phyloP scores from a whole-genome alignment of 495 filamentous ascomycete species.

The Cenococcum geophilum region DNA sequence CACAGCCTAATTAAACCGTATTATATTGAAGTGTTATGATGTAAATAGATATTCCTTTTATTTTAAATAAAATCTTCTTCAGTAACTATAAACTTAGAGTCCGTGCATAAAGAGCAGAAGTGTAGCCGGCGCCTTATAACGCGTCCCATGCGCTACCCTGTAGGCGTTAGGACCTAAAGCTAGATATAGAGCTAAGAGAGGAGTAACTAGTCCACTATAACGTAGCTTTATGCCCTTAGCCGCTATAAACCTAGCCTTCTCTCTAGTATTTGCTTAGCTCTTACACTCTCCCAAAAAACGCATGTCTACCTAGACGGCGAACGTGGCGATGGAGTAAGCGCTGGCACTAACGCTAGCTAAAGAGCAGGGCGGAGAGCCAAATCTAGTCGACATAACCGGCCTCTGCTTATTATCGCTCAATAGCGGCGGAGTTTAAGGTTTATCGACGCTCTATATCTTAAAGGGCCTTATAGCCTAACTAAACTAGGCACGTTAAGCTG shows the following conservation, averaged over 20 bases:
- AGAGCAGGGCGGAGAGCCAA: not conserved
- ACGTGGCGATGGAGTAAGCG: not conserved
- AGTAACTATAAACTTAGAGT: too few species aligned
- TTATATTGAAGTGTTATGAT: too few species aligned
- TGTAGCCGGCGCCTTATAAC: too few species aligned
- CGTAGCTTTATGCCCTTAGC: too few species aligned
- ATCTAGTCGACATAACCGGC: conserved; percentile 8
- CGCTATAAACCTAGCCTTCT: not conserved
- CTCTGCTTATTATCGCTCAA: conserved; percentile 19
- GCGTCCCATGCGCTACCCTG: too few species aligned
- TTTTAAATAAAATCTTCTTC: too few species aligned
- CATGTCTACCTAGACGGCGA: not conserved
- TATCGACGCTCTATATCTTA: conserved; percentile 24
- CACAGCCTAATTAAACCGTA: too few species aligned
- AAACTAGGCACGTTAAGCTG: conserved; percentile 9
- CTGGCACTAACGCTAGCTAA: not conserved
- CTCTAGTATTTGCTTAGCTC: not conserved
- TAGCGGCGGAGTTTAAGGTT: conserved; percentile 25
- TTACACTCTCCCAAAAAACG: not conserved
- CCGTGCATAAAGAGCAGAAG: too few species aligned
- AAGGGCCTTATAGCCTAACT: conserved; percentile 20
- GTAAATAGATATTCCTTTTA: too few species aligned
- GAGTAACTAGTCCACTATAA: too few species aligned
- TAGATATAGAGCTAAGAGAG: too few species aligned
- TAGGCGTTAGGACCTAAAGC: too few species aligned